Evolutionary conservation across 2,329 filamentous ascomycete genomes (phyloP), one percentile per base, ranked within the genome.

Genomic region (Colletotrichum spinosum): DNA sequence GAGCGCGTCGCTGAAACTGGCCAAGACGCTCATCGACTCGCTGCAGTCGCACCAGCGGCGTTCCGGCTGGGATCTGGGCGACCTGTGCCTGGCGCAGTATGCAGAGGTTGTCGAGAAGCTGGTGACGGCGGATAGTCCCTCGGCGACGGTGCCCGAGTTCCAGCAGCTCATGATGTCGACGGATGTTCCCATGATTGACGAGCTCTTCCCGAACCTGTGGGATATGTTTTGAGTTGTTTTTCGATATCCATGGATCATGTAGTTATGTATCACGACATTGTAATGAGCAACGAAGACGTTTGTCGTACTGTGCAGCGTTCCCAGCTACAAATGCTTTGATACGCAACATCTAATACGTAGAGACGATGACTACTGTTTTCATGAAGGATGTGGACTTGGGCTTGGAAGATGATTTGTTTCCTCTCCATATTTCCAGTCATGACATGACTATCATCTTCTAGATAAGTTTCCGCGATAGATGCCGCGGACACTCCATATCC

Each of bases 81-180:
- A 86, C 44, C 76, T 83, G 8, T 86, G 83, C 58, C 70, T 86
- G 2, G 76, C 78, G 0, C 81, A 84, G 50, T 81, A 84, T 62
- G 73, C 75, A 8, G 82, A 84, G 11, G 71, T 84, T 12, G 75
- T 86, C 0, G 80, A 85, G 39, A 84, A 79, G 68, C 70, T 83
- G n/a, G 61, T 78, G 25, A 71, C 73, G 3, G 53, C 49, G 15
- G 54, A 63, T 9, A 67, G 60, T 17, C 64, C 64, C 0, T 67
- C 64, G 1, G 64, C 64, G 8, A 64, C 64, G 8, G 64, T 67
- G 8, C 64, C 64, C 1, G 64, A 67, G 33, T 67, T 67, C 10
- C 64, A 67, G 9, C 64, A 67, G 49, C 15, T 67, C 25, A 67
- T 67, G 64, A 67, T 65, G 64, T 65, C 64, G 35, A 59, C 64